Evolutionary conservation across 1,284 basidiomycete genomes (phyloP), one percentile per base, ranked within the genome.

Genomic region (Cutaneotrichosporon sp.): DNA sequence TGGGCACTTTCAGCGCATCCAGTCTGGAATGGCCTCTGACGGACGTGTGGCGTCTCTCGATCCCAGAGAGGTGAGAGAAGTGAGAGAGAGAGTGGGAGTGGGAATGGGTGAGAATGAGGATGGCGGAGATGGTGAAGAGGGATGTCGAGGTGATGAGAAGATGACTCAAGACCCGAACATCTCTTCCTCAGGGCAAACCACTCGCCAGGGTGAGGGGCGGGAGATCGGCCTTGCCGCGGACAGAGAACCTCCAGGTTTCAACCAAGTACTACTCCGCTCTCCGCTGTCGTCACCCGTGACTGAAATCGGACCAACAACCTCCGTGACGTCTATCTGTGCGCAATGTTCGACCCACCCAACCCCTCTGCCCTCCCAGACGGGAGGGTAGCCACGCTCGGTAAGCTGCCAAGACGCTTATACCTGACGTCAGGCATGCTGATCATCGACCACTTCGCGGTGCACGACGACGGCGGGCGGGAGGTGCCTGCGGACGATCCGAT

Each of bases 391-490:
- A 67, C 65, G 1, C 60, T 67, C 0, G 65, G 65, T 64, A 47
- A 31, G 50, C 38, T 7, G 9, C 2, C 9, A 3, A 25, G 11
- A 13, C 8, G 8, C 13, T n/a, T 20, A 4, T 13, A 6, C 34
- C 58, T 66, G 36, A 59, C 56, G 9, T 16, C 56, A 80, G 92
- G 92, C n/a, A 87, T 92, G 87, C 92, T 94, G 80, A 93, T 95
- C 67, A 86, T 95, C 66, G 92, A 95, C 76, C 85, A 89, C 65
- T 89, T 92, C 70, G 82, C 84, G 22, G 89, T 85, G 70, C 72
- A 80, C 36, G 86, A 88, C 68, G 81, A 82, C 33, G 71, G 83
- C 24, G 88, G 87, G 14, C 79, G 80, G 1, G 82, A 83, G 1
- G 85, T 68, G 80, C 31, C 84, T 77, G 42, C 80, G 74, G 75